Base-by-base conservation (phyloP, 2,329 filamentous ascomycete genomes). In the Talaromyces sp. region DNA sequence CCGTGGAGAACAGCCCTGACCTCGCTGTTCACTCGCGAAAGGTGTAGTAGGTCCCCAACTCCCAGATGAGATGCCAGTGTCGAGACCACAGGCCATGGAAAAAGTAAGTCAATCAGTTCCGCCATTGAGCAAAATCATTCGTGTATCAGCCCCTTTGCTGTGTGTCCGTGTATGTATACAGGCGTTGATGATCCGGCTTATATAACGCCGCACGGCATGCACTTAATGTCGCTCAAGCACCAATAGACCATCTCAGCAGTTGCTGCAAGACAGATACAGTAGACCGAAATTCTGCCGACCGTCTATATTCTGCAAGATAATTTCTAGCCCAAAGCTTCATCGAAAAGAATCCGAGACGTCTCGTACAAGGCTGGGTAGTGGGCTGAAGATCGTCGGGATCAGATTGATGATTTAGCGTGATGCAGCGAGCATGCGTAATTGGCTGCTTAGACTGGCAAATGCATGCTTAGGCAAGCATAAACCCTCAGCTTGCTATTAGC, bases 1-100 rank as follows among this genome's bases (percentile, higher is more conserved):
- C 72, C 73, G 67, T 75, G 73, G 11, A 74, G 69, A 7, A 69
- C 62, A 22, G 71, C 71, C 47, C 73, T 72, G 22, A 68, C 68
- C 11, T 62, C 62, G 45, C 67, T 68, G 62, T 68, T 73, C 13
- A 68, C 64, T 49, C 73, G 68, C 16, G 72, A 64, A n/a, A 74
- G 68, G 13, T 66, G 70, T 50, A 75, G 67, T 37, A 75, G 64
- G 66, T 74, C 73, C 11, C 71, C 73, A n/a, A 69, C 66, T 24
- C 72, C 67, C 24, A 73, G 66, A 59, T 72, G 49, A 33, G 62
- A 54, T 43, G 67, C 71, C 35, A 75, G 64, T 31, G 60, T 66
- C 16, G 66, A 70, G 41, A 70, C 71, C 24, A 75, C 65, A 6
- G 73, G 73, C 71, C 72, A 75, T n/a, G 68, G 60, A 24, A 67